phyloP scores from a whole-genome alignment of 805 yeast species.

The Barnettozyma pratensis region DNA sequence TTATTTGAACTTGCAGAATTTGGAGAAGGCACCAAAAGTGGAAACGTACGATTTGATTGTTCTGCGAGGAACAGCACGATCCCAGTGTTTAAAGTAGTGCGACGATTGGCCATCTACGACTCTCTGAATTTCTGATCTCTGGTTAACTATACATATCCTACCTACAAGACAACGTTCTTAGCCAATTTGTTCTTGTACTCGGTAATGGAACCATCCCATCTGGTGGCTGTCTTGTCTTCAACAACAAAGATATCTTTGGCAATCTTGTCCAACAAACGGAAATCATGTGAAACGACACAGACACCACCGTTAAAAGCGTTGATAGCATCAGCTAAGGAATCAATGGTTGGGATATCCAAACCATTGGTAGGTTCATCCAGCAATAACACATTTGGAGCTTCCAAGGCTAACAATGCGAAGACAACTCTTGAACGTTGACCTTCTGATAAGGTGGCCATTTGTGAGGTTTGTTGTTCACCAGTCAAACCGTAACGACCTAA shows the following conservation, averaged over 20 bases:
- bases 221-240: constrained; percentile 90
- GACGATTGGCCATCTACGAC: not conserved
- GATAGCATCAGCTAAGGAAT: constrained; percentile 95
- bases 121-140: not conserved
- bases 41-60: not conserved
- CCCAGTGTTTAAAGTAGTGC: no score
- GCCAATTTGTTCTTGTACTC: constrained; percentile 95
- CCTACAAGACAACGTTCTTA: constrained; percentile 71
- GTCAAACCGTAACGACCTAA: constrained; percentile 97
- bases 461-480: constrained; percentile 98
- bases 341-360: constrained; percentile 96
- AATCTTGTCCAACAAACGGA: constrained; percentile 93
- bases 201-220: constrained; percentile 92
- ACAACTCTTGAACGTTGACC: constrained; percentile 99
- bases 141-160: not conserved
- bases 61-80: not conserved
- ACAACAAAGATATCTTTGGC: constrained; percentile 97
- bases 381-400: constrained; percentile 88
- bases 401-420: constrained; percentile 91
- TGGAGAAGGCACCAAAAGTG: not conserved
- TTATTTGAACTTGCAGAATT: not conserved
- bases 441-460: constrained; percentile 97
- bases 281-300: constrained; percentile 97
- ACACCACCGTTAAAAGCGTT: constrained; percentile 96
- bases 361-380: constrained; percentile 99